Base-by-base conservation (phyloP, 2,329 filamentous ascomycete species). In the Sordariomycetes sp. region DNA sequence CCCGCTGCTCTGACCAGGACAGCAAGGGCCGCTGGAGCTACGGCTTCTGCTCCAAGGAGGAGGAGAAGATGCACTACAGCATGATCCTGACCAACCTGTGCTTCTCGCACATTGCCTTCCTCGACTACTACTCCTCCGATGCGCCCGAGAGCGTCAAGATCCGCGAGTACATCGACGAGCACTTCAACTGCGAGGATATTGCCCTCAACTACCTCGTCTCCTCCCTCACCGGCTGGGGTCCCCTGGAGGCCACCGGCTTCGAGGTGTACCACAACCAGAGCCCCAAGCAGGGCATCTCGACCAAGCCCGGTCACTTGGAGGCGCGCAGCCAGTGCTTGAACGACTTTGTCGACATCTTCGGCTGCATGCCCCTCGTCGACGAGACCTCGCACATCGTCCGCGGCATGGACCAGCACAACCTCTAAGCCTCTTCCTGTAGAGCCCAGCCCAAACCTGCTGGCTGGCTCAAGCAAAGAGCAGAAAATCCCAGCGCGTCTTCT, bases 111-210 rank as follows among this genome's bases (percentile, higher is more conserved):
- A 48, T 62, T 15, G 50, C 54, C 3, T 54, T 60, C 27, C 44
- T 62, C 31, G 58, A 60, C 33, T 61, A 61, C 44, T 58, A 49
- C 3, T 55, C 48, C 2, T 53, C 57, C 4, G 47, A 50, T n/a
- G 51, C 55, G n/a, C 45, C 44, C 2, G 34, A 44, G 26, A 47
- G 52, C 39, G 46, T 41, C 4, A 45, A 45, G 33, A 48, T 62
- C 16, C 53, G 59, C 3, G 42, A 51, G 2, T 57, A 59, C 35
- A 57, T 62, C 11, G 58, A 61, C 17, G 39, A 53, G 14, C 44
- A 52, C 28, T 53, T 57, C 46, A 61, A 62, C 43, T 62, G 59
- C 47, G 59, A 62, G 39, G 58, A 62, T 33, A 51, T 62, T 38
- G 59, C 54, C 15, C 38, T 62, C 33, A 62, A 62, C 43, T 61